Base-by-base conservation (phyloP, 768 basidiomycete species). In the Calocera cornea region DNA sequence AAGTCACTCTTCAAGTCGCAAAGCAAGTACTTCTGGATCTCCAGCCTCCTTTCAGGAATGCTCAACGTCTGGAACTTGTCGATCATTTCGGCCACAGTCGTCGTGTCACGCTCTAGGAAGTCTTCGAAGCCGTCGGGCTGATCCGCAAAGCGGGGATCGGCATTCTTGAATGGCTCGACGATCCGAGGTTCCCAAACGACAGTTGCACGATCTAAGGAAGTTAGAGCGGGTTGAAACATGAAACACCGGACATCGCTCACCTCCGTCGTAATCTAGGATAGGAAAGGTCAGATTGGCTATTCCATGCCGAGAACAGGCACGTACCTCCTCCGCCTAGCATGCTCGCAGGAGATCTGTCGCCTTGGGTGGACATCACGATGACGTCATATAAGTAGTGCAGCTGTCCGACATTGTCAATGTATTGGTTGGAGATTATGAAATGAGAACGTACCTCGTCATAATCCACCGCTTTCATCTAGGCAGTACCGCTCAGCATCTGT, bases 291-390 rank as follows among this genome's bases (percentile, higher is more conserved):
- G 24, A 87, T 87, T 84, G 65, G 17, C 47, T 65, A 38, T 54
- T 60, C 31, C 34, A 33, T n/a, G 1, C 1, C 31, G 36, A 11
- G 27, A 24, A 68, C 11, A 41, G 41, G 17, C 11, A 71, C 78
- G 54, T 67, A 85, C 87, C 87, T 24, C 44, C 44, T 67, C 86
- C 86, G 41, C 83, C 85, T n/a, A 89, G 78, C 69, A 84, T 80
- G 69, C 87, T 87, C 8, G 86, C 82, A 14, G 84, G 78, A 68
- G 86, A 81, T 12, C 86, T 78, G 44, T 72, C 47, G 1, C 75
- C 78, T 36, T 75, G 72, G 14, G 71, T 73, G 1, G 75, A 77
- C 31, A 79, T 73, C 0, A 78, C 54, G 19, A 70, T 68, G 8
- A 70, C 69, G 34, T 70, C 69, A 8, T 40, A 44, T n/a, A 66